phyloP scores from a whole-genome alignment of 495 filamentous ascomycete species.

The Penicillium verhagenii region DNA sequence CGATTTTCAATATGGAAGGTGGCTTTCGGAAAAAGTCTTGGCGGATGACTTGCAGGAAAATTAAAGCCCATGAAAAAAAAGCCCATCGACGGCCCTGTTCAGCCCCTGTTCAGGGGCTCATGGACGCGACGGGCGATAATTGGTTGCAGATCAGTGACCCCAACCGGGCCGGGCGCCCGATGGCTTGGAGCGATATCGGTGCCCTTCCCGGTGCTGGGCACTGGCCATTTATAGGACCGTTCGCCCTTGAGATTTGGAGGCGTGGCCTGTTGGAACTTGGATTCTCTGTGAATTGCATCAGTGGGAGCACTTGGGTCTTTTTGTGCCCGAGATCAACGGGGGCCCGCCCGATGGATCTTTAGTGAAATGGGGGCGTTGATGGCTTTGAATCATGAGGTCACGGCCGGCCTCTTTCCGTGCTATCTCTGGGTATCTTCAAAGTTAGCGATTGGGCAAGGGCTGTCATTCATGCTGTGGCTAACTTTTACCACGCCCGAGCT shows the following conservation, averaged over 20 bases:
- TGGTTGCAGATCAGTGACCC: neutral
- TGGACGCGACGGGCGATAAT: neutral
- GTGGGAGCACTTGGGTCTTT: too few species aligned
- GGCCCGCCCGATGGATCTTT: too few species aligned
- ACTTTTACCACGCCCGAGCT: neutral
- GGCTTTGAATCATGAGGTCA: neutral
- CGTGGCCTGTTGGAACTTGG: neutral
- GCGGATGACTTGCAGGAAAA: neutral
- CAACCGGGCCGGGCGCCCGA: neutral
- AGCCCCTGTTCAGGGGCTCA: neutral
- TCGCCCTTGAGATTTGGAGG: neutral
- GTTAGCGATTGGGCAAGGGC: too few species aligned
- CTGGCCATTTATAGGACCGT: neutral
- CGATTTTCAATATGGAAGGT: neutral
- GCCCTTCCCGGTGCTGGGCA: neutral
- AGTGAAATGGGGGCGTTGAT: neutral
- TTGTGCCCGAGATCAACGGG: too few species aligned
- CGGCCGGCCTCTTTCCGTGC: neutral
- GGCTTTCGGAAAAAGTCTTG: neutral
- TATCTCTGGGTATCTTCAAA: neutral
- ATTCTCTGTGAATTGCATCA: neutral
- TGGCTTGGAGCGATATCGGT: neutral
- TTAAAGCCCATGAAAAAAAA: neutral
- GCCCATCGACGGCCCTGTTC: too few species aligned
- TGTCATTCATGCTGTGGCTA: too few species aligned